Conservation (phyloP, 495 filamentous ascomycete species). For the Lepidopterella palustris region DNA sequence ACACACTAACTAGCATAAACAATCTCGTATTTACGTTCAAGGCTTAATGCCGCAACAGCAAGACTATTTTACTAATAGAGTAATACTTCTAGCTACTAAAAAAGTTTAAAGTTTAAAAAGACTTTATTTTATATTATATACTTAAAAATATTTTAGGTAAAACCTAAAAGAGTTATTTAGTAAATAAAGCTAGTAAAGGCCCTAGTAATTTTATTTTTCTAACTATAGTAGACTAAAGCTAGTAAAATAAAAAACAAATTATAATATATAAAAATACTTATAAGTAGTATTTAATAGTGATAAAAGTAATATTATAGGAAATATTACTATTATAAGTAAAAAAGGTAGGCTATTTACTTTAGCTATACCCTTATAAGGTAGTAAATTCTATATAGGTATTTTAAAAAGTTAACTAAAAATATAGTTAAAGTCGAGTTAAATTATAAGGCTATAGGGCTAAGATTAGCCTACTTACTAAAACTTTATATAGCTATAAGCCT, state of each 20-base stretch:
- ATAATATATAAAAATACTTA: background rate
- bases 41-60: background rate
- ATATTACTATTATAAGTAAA: too few relatives aligned
- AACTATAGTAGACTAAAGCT: background rate
- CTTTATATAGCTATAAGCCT: too few relatives aligned
- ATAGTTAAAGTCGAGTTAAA: background rate
- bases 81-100: background rate
- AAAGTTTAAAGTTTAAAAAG: background rate
- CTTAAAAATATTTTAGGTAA: background rate
- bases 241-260: background rate
- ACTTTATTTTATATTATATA: background rate
- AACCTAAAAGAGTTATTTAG: background rate
- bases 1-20: too few relatives aligned
- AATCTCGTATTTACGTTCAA: slow-evolving; percentile 1
- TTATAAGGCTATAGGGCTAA: background rate
- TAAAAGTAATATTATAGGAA: too few relatives aligned
- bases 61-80: slow-evolving; percentile 1
- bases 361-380: too few relatives aligned
- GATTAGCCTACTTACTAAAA: too few relatives aligned
- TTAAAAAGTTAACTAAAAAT: background rate
- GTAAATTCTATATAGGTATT: too few relatives aligned
- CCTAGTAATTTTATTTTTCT: background rate
- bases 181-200: background rate
- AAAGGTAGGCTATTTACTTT: too few relatives aligned
- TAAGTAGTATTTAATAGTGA: background rate